phyloP scores from a whole-genome alignment of 176 grass and related monocot species.

The Triticum aestivum region IWGSC_CS_RefSeq_v2.1 NC_057811.1:491552135-491552634 shows the following conservation, averaged over 20 bases:
- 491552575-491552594: conserved; percentile 40
- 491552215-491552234: neutral
- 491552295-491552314: neutral
- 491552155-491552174: neutral
- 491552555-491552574: conserved; percentile 29
- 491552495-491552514: conserved; percentile 46
- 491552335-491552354: conserved; percentile 7
- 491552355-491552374: conserved; percentile 38
- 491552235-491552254: neutral
- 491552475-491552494: conserved; percentile 81
- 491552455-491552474: conserved; percentile 69
- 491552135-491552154: too few relatives aligned
- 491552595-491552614: conserved; percentile 46
- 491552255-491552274: neutral
- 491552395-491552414: conserved; percentile 62
- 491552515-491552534: conserved; percentile 59
- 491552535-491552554: conserved; percentile 33
- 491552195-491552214: too few relatives aligned
- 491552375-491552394: conserved; percentile 66
- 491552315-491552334: conserved; percentile 56
- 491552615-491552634: conserved; percentile 62
- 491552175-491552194: neutral
- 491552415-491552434: conserved; percentile 48
- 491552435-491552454: conserved; percentile 72
- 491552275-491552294: neutral